Base-by-base conservation (phyloP, 176 grass and related monocot genomes). In the Carex scoparia region DNA sequence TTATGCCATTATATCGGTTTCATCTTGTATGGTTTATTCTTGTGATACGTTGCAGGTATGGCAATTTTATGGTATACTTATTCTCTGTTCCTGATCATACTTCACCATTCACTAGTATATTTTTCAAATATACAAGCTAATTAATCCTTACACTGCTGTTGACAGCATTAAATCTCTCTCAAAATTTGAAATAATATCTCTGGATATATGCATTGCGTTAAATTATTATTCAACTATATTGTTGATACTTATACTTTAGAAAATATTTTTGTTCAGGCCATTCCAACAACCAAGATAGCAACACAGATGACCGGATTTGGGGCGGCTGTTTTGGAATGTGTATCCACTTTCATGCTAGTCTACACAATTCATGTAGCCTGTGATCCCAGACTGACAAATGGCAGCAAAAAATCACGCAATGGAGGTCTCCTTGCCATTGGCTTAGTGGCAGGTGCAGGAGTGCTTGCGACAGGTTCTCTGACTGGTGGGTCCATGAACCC, bases 401-500 rank as follows among this genome's bases (percentile, higher is more conserved):
- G 13, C 80, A 86, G 42, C n/a, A 83, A 91, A 23, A 61, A 56
- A 16, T 51, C 87, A 76, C 60, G 84, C 81, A 83, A 79, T 33
- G 40, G 80, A 14, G 95, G 88, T 65, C 46, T 91, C 1, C 75
- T 93, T 19, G 88, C 73, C 27, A 84, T 90, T 1, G 95, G 89
- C 46, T 69, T 93, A 5, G 48, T 93, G 18, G 33, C 72, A 10
- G 95, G 91, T 33, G 88, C 95, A 19, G 86, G 68, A 74, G 91
- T 93, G 15, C 89, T 98, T 40, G 89, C 95, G 8, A 82, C 88
- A 44, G 93, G 89, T 3, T 60, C 93, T 10, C 80, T 98, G 7
- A 90, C 92, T 10, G 95, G 93, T 11, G 95, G 84, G 40, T 95
- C 95, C 73, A 95, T 98, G 95, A 98, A 98, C 85, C 95, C 95